These are phyloP conservation scores for Ormosia emarginata DNA, from an alignment of 306 rosid genomes.

Conservation along the genomic window DNA sequence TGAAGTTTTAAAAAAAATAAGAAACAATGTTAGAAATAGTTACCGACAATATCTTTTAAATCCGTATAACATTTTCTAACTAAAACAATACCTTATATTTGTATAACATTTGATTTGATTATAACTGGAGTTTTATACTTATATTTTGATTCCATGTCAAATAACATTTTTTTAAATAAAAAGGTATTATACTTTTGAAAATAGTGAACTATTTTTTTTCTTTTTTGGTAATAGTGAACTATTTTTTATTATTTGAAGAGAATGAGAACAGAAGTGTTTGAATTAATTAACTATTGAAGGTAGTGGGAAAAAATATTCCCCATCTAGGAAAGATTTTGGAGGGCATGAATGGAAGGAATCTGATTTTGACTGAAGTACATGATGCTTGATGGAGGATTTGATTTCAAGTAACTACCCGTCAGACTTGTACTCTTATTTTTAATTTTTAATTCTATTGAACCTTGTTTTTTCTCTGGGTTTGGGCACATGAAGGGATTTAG, in stretches of 20 bases:
- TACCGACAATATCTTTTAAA: too few species aligned
- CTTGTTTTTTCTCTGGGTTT: neutral
- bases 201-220: too few species aligned
- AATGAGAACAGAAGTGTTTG: conserved; percentile 34
- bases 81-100: too few species aligned
- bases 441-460: neutral
- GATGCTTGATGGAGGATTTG: neutral
- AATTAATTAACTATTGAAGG: conserved; percentile 1
- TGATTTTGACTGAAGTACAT: conserved; percentile 38
- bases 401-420: neutral
- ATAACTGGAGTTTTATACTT: too few species aligned
- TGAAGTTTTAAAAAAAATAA: neutral
- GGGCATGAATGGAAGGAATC: conserved; percentile 19
- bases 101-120: too few species aligned
- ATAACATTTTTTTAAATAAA: too few species aligned
- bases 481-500: neutral
- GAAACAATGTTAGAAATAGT: neutral
- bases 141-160: too few species aligned
- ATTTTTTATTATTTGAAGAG: conserved; percentile 23
- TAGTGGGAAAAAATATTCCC: conserved; percentile 20
- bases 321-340: neutral
- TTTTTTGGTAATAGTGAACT: too few species aligned
- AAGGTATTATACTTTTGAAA: too few species aligned
- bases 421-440: too few species aligned
- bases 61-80: too few species aligned